Base-by-base conservation (phyloP, 2,329 filamentous ascomycete species). In the Xylaria sp. region DNA sequence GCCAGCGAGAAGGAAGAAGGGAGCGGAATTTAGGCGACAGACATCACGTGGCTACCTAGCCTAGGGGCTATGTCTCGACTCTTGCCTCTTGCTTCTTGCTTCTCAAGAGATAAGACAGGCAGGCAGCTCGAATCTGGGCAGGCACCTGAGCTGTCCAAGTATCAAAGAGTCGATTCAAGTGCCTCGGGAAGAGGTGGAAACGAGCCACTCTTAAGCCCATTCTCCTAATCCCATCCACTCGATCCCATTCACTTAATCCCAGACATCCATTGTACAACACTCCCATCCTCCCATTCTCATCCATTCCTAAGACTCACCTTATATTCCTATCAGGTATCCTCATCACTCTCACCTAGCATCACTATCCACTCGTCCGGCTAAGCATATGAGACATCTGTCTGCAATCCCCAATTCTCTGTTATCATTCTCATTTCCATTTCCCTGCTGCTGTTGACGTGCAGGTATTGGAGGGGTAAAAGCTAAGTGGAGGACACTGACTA, bases 31-130 rank as follows among this genome's bases (percentile, higher is more conserved):
- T 37, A 35, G 37, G 44, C 27, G 23, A 35, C 44, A 32, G 23
- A 42, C 44, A 42, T 65, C 68, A 70, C 68, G 68, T 70, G 68
- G 51, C n/a, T 44, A 44, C 40, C 40, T 65, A 27, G 35, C 59
- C 18, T 59, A 44, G 59, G 65, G 62, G 65, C 62, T 69, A 55
- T 69, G 58, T 60, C 50, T 54, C 9, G 51, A 54, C 29, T 53
- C 50, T 53, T 32, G 25, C 27, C 25, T 54, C 51, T 18, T 44
- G 40, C 18, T 16, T 44, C 40, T 44, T 44, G 40, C 40, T 66
- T 47, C 47, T 58, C 42, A 35, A 55, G 66, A 66, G 66, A 66
- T 60, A 60, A 69, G 65, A 59, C 44, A 55, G 63, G 18, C 59
- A 51, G 32, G 37, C 29, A 40, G 29, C 5, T 29, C 32, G 27